A percentile compares a stretch with the other conserved stretches of the same genome.
Conservation (phyloP, 176 grass and related monocot species). For the Olyra latifolia region DNA sequence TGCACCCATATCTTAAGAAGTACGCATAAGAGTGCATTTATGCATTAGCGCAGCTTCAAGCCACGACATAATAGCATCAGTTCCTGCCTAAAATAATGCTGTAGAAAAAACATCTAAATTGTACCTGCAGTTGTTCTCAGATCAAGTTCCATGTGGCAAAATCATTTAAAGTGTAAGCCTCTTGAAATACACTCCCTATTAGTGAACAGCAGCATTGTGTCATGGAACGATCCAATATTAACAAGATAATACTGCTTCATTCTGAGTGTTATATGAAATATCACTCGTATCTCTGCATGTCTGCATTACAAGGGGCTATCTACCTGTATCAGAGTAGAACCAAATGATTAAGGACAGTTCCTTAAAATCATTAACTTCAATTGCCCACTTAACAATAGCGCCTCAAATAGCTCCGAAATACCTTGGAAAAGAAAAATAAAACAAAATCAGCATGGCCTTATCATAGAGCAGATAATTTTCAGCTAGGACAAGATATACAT, state of each 20-base stretch:
- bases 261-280: background rate
- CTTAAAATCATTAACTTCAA: background rate
- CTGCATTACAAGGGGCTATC: background rate
- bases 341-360: conserved; percentile 1
- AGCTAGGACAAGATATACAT: background rate
- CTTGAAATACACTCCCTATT: conserved; percentile 7
- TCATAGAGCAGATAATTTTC: background rate
- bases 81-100: background rate
- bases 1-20: background rate
- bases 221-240: conserved; percentile 14
- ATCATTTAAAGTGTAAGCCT: conserved; percentile 18
- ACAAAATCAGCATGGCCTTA: background rate
- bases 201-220: background rate
- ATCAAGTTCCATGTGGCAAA: conserved; percentile 19
- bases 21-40: conserved; percentile 9
- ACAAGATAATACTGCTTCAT: background rate
- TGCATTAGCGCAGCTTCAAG: background rate
- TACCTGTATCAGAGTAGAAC: conserved; percentile 21
- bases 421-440: background rate
- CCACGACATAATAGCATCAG: background rate
- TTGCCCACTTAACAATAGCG: background rate
- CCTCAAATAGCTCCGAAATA: background rate
- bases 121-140: conserved; percentile 28
- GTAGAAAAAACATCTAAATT: conserved; percentile 20
- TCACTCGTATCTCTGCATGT: background rate